Base-by-base conservation (phyloP, 2,329 filamentous ascomycete species). In the Venturia pyrina region DNA sequence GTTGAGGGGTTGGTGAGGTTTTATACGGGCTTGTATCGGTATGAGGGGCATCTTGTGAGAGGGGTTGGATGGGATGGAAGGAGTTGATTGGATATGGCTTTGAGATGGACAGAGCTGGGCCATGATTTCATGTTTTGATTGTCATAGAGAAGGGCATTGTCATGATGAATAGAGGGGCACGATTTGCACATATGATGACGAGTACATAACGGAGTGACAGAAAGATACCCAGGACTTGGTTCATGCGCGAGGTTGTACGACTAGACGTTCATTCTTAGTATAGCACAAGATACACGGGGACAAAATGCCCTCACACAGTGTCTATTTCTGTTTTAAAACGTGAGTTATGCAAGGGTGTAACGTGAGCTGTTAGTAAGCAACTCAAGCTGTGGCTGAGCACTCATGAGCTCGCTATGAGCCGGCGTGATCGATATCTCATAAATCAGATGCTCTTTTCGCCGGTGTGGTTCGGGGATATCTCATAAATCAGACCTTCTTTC, bases 1-100 rank as follows among this genome's bases (percentile, higher is more conserved):
- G 87, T 89, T 19, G 80, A 88, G 71, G 82, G 83, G 68, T 77
- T 95, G 72, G 89, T 93, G 56, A 83, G 89, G 76, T 88, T 86
- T 71, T 93, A 89, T 81, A 88, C 85, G 44, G 77, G 79, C 69
- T 80, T 83, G 62, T 62, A 46, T 46, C 28, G 64, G 40, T 66
- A 65, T 65, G 63, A 65, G 8, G 63, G 63, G 11, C 44, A 64
- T 28, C n/a, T 64, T 5, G 62, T 44, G 28, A 13, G 62, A 24
- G 41, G 53, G 1, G 28, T 59, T 8, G 53, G 53, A n/a, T 59
- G 60, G 60, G 60, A 62, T 28, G 60, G 43, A 37, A 41, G 60
- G 11, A 40, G 34, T 43, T 46, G 60, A 62, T 44, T 17, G 40
- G 11, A 46, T 7, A 46, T 43, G 56, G 7, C 6, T 17, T 11